Evolutionary conservation across 164 flowering plant species (phyloP).

Genomic region (Magnolia sinica): DNA sequence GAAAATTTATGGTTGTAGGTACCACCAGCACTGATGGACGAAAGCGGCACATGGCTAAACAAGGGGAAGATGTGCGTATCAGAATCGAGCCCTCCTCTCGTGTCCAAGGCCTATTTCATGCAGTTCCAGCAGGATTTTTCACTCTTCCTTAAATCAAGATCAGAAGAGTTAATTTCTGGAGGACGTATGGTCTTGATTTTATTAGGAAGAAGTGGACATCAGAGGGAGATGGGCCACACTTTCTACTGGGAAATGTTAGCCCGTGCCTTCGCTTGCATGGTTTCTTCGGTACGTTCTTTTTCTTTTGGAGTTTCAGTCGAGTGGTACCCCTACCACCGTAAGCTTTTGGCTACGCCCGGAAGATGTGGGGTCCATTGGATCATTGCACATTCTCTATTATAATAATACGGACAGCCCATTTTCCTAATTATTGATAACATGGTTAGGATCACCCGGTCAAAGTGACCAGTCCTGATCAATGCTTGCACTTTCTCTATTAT

Average conservation of each 20-base stretch:
- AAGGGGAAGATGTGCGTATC: conserved; percentile 65
- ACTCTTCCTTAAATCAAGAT: conserved; percentile 51
- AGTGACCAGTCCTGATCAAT: too few species aligned
- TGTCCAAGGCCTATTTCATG: conserved; percentile 42
- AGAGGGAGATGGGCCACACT: conserved; percentile 54
- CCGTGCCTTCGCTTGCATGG: conserved; percentile 42
- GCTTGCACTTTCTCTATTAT: too few species aligned
- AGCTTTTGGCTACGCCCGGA: too few species aligned
- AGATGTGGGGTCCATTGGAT: too few species aligned
- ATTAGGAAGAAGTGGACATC: conserved; percentile 54
- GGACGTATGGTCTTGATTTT: conserved; percentile 73
- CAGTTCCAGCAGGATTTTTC: conserved; percentile 69
- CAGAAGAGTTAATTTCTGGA: conserved; percentile 53
- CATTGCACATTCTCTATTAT: too few species aligned
- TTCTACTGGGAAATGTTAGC: conserved; percentile 68
- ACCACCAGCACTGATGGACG: conserved; percentile 55
- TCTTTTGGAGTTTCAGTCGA: not conserved
- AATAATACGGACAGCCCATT: too few species aligned
- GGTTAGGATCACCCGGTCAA: too few species aligned
- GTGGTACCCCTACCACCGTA: too few species aligned
- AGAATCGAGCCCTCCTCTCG: conserved; percentile 45
- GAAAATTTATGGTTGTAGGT: conserved; percentile 32
- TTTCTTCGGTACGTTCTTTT: conserved; percentile 38
- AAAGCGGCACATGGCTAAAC: conserved; percentile 52
- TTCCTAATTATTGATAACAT: too few species aligned